phyloP scores from a whole-genome alignment of 164 flowering plant genomes.

The grape (Vitis vinifera) region DNA sequence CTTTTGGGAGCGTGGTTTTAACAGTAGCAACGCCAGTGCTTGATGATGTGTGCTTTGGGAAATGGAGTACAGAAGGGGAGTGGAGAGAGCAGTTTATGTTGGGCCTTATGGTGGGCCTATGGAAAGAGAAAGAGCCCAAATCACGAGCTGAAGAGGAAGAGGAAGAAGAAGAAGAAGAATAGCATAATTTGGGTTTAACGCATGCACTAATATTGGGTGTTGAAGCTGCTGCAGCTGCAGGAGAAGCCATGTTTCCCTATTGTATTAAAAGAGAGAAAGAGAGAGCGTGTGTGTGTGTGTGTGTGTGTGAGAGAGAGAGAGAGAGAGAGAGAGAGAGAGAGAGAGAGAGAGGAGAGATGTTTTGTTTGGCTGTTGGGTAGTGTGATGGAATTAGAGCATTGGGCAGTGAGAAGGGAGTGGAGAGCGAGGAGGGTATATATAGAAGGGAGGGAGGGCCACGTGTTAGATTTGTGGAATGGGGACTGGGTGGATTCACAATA shows the following conservation, averaged over 20 bases:
- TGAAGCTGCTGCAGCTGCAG: too few species aligned
- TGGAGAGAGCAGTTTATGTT: constrained; percentile 27
- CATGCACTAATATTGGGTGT: too few species aligned
- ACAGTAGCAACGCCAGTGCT: not conserved
- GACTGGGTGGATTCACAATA: constrained; percentile 15
- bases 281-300: not conserved
- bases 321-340: not conserved
- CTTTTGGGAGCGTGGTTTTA: not conserved
- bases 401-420: constrained; percentile 7
- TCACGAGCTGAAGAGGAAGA: not conserved
- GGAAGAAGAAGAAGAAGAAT: constrained; percentile 6
- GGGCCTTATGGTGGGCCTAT: constrained; percentile 11
- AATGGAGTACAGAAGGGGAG: constrained; percentile 31
- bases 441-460: constrained; percentile 39
- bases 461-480: constrained; percentile 41
- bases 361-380: not conserved
- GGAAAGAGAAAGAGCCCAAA: constrained; percentile 7
- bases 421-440: constrained; percentile 11
- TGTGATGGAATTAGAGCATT: not conserved
- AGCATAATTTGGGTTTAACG: not conserved
- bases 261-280: too few species aligned
- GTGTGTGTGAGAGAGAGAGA: too few species aligned
- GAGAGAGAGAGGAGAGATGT: constrained; percentile 6
- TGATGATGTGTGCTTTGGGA: constrained; percentile 26
- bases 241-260: too few species aligned